A percentile compares a stretch with the other conserved stretches of the same genome.
These are phyloP conservation scores for Teunomyces panamensis DNA, from an alignment of 805 yeast species.

Conservation along the genomic window DNA sequence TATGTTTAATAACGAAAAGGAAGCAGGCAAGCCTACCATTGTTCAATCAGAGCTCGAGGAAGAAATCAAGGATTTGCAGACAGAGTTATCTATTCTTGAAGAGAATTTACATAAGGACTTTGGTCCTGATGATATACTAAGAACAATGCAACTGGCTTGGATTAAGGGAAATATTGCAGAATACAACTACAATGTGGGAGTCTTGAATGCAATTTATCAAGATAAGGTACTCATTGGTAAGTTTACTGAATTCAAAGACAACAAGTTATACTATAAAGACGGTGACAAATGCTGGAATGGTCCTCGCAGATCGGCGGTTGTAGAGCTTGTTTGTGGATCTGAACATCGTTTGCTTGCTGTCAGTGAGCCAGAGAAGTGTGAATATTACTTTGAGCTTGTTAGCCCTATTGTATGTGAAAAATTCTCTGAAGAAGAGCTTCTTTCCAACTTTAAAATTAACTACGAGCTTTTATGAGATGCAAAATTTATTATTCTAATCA, in stretches of 20 bases:
- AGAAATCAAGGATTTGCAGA: slow-evolving; percentile 14
- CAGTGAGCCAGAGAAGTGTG: slow-evolving; percentile 87
- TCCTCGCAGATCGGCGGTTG: slow-evolving; percentile 69
- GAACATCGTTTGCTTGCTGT: slow-evolving; percentile 57
- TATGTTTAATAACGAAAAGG: neutral
- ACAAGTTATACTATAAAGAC: slow-evolving; percentile 41
- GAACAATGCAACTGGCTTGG: slow-evolving; percentile 53
- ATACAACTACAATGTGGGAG: slow-evolving; percentile 64
- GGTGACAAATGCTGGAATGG: slow-evolving; percentile 97
- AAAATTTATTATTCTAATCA: slow-evolving; percentile 32
- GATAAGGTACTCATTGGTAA: slow-evolving; percentile 52
- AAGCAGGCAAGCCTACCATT: neutral
- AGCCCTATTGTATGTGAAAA: slow-evolving; percentile 48
- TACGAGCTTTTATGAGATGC: slow-evolving; percentile 16
- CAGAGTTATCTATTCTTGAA: slow-evolving; percentile 10
- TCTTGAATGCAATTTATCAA: slow-evolving; percentile 57
- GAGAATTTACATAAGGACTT: slow-evolving; percentile 29
- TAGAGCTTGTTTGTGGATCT: slow-evolving; percentile 66
- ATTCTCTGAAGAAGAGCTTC: slow-evolving; percentile 25
- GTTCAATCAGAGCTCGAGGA: slow-evolving; percentile 14
- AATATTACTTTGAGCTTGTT: slow-evolving; percentile 53
- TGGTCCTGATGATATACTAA: slow-evolving; percentile 65
- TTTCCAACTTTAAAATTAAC: slow-evolving; percentile 23
- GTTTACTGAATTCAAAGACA: slow-evolving; percentile 24
- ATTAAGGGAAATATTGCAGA: slow-evolving; percentile 57